These are phyloP conservation scores for Ilex paraguariensis DNA, from an alignment of 305 asterid species.

Conservation along the genomic window DNA sequence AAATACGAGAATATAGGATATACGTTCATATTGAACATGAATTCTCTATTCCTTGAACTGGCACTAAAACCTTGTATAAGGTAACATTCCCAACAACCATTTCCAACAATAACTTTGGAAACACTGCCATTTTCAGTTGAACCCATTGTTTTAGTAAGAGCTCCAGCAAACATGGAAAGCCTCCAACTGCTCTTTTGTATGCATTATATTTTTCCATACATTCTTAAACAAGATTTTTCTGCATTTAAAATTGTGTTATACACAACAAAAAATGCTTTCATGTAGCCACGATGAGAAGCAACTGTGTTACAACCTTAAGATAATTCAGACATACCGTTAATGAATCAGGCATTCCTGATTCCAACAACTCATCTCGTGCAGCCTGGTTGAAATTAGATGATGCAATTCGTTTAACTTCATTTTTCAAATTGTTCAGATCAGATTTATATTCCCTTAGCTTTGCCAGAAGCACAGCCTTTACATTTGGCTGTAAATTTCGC, in stretches of 20 bases:
- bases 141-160: too few relatives aligned
- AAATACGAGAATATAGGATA: background rate
- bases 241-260: background rate
- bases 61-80: too few relatives aligned
- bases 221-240: too few relatives aligned
- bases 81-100: too few relatives aligned
- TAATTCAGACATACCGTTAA: conserved; percentile 37
- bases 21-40: background rate
- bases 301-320: conserved; percentile 1
- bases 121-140: too few relatives aligned
- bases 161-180: too few relatives aligned
- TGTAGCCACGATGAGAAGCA: conserved; percentile 1
- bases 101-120: too few relatives aligned
- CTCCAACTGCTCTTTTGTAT: too few relatives aligned
- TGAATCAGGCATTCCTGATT: conserved; percentile 81
- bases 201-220: too few relatives aligned
- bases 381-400: conserved; percentile 58
- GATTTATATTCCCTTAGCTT: conserved; percentile 81
- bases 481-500: conserved; percentile 67
- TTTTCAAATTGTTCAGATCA: conserved; percentile 72
- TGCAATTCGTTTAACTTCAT: conserved; percentile 51
- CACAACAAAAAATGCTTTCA: background rate
- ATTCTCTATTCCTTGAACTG: too few relatives aligned
- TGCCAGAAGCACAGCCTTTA: conserved; percentile 77
- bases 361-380: conserved; percentile 80